phyloP scores from a whole-genome alignment of 306 rosid genomes.

The Acmispon strigosus region DNA sequence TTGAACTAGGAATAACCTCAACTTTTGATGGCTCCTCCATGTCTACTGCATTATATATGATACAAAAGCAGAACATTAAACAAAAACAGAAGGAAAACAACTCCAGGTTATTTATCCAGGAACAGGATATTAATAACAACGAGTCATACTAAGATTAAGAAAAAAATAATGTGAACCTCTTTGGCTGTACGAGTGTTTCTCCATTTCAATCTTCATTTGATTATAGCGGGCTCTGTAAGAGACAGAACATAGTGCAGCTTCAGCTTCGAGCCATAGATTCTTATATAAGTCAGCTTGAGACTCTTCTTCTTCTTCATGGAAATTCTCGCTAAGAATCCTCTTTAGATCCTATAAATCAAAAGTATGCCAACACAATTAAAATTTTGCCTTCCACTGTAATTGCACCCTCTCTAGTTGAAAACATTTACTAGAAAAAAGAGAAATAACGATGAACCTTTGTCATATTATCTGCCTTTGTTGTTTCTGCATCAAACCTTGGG shows the following conservation, averaged over 20 bases:
- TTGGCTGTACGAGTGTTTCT: conserved; percentile 31
- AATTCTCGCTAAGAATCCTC: conserved; percentile 65
- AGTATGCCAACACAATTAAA: not conserved
- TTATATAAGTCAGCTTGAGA: conserved; percentile 58
- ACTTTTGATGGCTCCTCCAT: conserved; percentile 28
- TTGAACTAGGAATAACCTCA: conserved; percentile 28
- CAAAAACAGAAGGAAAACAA: not conserved
- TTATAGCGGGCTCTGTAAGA: conserved; percentile 64
- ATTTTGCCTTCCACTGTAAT: not conserved
- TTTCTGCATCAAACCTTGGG: conserved; percentile 30
- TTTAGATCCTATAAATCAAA: conserved; percentile 58
- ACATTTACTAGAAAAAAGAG: not conserved
- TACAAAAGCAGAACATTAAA: conserved; percentile 20
- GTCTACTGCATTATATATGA: conserved; percentile 23
- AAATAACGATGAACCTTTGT: conserved; percentile 46
- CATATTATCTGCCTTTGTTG: conserved; percentile 49
- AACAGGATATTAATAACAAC: not conserved
- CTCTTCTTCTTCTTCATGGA: conserved; percentile 41
- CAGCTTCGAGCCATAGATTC: conserved; percentile 96
- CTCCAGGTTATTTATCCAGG: not conserved
- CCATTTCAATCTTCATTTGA: conserved; percentile 70
- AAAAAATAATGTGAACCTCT: conserved; percentile 41
- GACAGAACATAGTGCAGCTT: conserved; percentile 76
- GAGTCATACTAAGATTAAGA: not conserved
- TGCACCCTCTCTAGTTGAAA: not conserved